Evolutionary conservation across 345 rosid genomes (phyloP), one percentile per base, ranked within the genome.

Genomic region (Geranium brycei): DNA sequence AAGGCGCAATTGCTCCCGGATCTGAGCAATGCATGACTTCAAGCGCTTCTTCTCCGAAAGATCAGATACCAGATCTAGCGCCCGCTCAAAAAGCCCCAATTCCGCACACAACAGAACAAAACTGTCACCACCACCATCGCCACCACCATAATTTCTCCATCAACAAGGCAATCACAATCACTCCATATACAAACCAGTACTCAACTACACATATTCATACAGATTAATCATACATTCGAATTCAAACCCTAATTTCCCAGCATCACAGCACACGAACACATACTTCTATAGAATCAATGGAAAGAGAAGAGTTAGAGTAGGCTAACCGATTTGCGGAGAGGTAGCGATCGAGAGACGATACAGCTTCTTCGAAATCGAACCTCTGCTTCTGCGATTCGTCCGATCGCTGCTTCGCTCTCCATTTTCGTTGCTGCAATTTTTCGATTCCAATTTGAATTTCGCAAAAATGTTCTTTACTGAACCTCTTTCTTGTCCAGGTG

Each of bases 321-420:
- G 55, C 68, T 59, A 41, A 85, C 96, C 78, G 72, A 76, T 69
- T 84, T 82, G 38, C 85, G 87, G 23, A 89, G 80, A 86, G 79
- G 10, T 87, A 85, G 57, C 80, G 75, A 67, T 75, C 79, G 71
- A 89, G 72, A 19, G 87, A 84, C 55, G 80, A 77, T 58, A 92
- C 86, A 5, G 98, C 79, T 5, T 83, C 82, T 68, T 92, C 96
- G 75, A 92, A 89, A 23, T 23, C 28, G 28, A 1, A 23, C 72
- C 71, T 83, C 68, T 75, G 87, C 73, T 89, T 92, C 78, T 83
- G 87, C 69, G 85, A 78, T 71, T 89, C 96, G 63, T 86, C 89
- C 19, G 89, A 71, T 68, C 78, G 77, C 59, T 76, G 79, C 72
- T 76, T 35, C 41, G 41, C 41, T 35, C 41, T 35, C 41, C 41